Evolutionary conservation across 352 stramenopile genomes (phyloP).

Genomic region (Thalassiosira mediterranea): DNA sequence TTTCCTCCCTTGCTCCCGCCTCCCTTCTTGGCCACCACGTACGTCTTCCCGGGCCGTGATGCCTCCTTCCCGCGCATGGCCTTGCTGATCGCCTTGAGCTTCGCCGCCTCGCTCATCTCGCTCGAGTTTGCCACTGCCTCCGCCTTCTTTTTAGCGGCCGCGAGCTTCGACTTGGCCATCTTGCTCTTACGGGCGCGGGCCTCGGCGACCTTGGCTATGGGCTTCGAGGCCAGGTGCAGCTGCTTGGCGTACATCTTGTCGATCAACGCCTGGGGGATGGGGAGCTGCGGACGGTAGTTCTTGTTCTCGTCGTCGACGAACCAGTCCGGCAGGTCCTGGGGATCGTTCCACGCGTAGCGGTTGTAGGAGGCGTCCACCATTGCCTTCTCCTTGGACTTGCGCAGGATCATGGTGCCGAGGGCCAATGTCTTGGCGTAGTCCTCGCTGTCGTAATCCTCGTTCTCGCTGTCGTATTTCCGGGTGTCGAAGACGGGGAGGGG

Average conservation of each 20-base stretch:
- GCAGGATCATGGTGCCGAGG: conserved; percentile 97
- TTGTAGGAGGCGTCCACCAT: conserved; percentile 99
- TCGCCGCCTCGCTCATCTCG: conserved; percentile 97
- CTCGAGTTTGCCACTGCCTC: conserved; percentile 93
- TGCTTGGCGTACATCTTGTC: conserved; percentile 98
- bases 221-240: conserved; percentile 94
- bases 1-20: conserved; percentile 69
- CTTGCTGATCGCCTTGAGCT: conserved; percentile 97
- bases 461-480: conserved; percentile 93
- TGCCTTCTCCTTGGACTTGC: conserved; percentile 95
- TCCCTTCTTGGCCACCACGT: conserved; percentile 92
- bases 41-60: conserved; percentile 90
- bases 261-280: conserved; percentile 92
- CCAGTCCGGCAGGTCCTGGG: conserved; percentile 95
- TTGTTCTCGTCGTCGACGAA: conserved; percentile 89
- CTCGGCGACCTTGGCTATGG: conserved; percentile 99
- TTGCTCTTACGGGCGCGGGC: conserved; percentile 95
- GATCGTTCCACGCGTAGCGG: conserved; percentile 98
- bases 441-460: conserved; percentile 97
- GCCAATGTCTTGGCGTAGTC: conserved; percentile 95
- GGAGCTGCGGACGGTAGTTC: conserved; percentile 97
- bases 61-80: conserved; percentile 89
- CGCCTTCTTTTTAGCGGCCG: conserved; percentile 96
- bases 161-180: conserved; percentile 87
- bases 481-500: conserved; percentile 85